Base-by-base conservation (phyloP, 139 green algal species). In the Volvox africanus region DNA sequence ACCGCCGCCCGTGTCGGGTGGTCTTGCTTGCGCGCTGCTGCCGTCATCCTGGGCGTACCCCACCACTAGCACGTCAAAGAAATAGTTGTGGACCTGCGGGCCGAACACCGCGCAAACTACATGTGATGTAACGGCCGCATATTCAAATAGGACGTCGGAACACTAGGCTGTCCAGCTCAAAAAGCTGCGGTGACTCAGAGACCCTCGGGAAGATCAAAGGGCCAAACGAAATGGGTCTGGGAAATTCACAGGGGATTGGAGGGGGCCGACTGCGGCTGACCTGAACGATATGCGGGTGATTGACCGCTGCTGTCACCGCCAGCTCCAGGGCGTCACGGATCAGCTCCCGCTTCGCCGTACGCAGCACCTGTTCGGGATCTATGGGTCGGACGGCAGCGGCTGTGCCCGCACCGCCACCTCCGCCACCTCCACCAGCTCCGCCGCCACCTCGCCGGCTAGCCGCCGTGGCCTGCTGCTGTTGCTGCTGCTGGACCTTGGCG, bases 21-120 rank as follows among this genome's bases (percentile, higher is more conserved):
- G 32, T 81, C 75, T 55, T 18, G 32, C n/a, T 20, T 30, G 55
- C 20, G 28, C 30, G 30, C 62, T 75, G 32, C 65, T 28, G 22
- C 75, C 85, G 33, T 73, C 65, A 73, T 89, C 71, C n/a, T 82
- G 35, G n/a, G 69, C 71, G 50, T 89, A 89, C 16, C 71, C 85
- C n/a, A 89, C 85, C 18, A 89, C 85, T 19, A 89, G 85, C 85
- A 89, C 85, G 50, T 89, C 85, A 73, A 82, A 83, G 55, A 89
- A 89, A 55, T 89, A 89, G 85, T 89, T 89, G 69, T 83, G 50
- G n/a, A 89, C 71, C 85, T 89, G 85, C 20, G 65, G 65, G 65
- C 65, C 44, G 9, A 55, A 55, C 5, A 55, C 44, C 5, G 44
- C 44, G 44, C 44, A 55, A 55, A 9, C 9, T 55, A 55, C 44